These are phyloP conservation scores for Geranium rotundifolium DNA, from an alignment of 345 rosid species.

Conservation along the genomic window DNA sequence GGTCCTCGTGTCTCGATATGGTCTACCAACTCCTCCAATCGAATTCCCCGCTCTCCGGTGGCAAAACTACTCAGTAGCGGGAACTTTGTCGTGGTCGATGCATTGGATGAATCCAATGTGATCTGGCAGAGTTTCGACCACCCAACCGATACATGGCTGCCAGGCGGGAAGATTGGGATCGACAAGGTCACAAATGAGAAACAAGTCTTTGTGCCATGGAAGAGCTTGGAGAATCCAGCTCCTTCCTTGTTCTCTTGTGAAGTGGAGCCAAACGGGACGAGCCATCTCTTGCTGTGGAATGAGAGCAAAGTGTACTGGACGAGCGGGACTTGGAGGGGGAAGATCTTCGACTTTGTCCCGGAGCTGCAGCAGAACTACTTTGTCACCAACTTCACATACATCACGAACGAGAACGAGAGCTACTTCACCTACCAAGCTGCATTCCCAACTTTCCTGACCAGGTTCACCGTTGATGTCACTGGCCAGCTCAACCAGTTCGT, in stretches of 20 bases:
- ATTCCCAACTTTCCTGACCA: background rate
- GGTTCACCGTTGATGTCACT: background rate
- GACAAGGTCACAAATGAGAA: background rate
- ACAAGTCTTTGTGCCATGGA: background rate
- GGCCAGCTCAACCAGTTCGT: slow-evolving; percentile 11
- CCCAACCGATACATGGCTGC: slow-evolving; percentile 6
- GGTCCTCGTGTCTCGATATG: background rate
- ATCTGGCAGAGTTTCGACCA: slow-evolving; percentile 8
- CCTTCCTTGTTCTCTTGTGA: background rate
- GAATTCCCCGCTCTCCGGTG: background rate
- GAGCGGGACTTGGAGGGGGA: background rate
- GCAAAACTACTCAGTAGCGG: slow-evolving; percentile 7
- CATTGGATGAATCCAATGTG: background rate
- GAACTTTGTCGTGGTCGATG: slow-evolving; percentile 1
- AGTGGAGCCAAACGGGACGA: background rate
- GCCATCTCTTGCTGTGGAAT: background rate
- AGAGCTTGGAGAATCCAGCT: slow-evolving; percentile 2
- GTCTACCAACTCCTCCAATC: background rate
- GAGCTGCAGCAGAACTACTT: background rate
- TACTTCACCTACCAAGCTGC: background rate
- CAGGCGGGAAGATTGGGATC: background rate
- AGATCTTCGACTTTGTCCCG: background rate
- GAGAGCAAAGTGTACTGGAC: background rate
- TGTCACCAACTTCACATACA: background rate
- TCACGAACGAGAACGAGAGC: slow-evolving; percentile 3